These are phyloP conservation scores for Pestalotiopsis sp. DNA, from an alignment of 2,329 filamentous ascomycete species.

Conservation along the genomic window DNA sequence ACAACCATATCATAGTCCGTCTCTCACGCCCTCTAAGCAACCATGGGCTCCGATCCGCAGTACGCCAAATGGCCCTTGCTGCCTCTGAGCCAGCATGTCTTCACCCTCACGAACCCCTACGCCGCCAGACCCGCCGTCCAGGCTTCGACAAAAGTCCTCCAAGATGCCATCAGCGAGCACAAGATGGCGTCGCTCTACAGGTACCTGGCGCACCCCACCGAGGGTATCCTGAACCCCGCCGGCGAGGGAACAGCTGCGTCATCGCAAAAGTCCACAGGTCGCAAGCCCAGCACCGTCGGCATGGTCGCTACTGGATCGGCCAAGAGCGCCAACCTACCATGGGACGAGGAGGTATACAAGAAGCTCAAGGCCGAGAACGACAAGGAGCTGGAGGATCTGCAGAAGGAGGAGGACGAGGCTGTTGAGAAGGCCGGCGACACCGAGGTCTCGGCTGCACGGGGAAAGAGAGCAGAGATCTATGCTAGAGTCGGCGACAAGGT, in stretches of 20 bases:
- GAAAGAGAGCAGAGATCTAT: slow-evolving; percentile 96
- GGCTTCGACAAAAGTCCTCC: slow-evolving; percentile 70
- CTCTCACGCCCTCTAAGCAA: slow-evolving; percentile 26
- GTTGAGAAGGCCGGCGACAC: slow-evolving; percentile 95
- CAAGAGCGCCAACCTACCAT: slow-evolving; percentile 72
- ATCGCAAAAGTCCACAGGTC: slow-evolving; percentile 58
- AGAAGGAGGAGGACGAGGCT: slow-evolving; percentile 91
- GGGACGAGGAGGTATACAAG: slow-evolving; percentile 89
- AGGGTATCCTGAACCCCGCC: slow-evolving; percentile 78
- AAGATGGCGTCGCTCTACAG: slow-evolving; percentile 89
- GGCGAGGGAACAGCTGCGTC: slow-evolving; percentile 63
- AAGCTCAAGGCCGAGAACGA: slow-evolving; percentile 77
- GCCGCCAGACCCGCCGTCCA: slow-evolving; percentile 69
- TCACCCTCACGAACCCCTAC: slow-evolving; percentile 81
- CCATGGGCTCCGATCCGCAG: slow-evolving; percentile 80
- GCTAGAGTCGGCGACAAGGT: slow-evolving; percentile 96
- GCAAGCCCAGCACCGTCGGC: slow-evolving; percentile 72
- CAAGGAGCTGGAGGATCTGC: slow-evolving; percentile 72
- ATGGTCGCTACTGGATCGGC: slow-evolving; percentile 75
- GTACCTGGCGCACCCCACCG: slow-evolving; percentile 78
- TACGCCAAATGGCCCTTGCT: slow-evolving; percentile 85
- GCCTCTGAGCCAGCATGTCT: slow-evolving; percentile 82
- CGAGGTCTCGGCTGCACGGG: slow-evolving; percentile 87
- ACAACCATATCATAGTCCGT: not conserved
- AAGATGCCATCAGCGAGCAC: slow-evolving; percentile 81